phyloP scores from a whole-genome alignment of 345 rosid genomes.

The Rhodomyrtus tomentosa region DNA sequence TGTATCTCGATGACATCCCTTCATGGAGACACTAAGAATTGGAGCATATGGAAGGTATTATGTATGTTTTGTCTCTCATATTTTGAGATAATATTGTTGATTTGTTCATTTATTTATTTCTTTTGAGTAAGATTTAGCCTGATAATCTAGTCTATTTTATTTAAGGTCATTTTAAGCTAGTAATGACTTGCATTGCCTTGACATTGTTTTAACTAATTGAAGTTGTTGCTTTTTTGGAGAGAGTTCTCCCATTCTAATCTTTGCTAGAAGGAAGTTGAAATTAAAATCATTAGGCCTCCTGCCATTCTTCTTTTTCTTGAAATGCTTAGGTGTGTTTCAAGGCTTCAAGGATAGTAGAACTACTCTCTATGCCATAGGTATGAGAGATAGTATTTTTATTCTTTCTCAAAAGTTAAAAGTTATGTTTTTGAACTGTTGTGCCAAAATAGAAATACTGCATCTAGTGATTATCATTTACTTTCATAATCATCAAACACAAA shows the following conservation, averaged over 20 bases:
- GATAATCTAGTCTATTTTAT: not conserved
- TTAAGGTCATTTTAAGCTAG: not conserved
- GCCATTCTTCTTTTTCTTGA: constrained; percentile 76
- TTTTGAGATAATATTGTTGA: too few species aligned
- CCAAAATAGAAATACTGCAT: not conserved
- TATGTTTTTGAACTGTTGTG: too few species aligned
- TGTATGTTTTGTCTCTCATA: too few species aligned
- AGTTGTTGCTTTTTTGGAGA: constrained; percentile 1
- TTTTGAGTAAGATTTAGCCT: not conserved
- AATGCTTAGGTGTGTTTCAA: constrained; percentile 85
- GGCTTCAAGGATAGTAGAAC: constrained; percentile 86
- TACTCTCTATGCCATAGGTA: constrained; percentile 69
- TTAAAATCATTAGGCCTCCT: constrained; percentile 62
- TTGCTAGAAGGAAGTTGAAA: constrained; percentile 55
- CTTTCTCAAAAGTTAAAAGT: not conserved
- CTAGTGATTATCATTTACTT: not conserved
- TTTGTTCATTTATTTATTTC: too few species aligned
- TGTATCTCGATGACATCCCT: too few species aligned
- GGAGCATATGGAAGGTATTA: too few species aligned
- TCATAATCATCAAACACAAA: too few species aligned
- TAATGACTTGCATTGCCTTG: not conserved
- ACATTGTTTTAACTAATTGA: not conserved
- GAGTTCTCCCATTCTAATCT: constrained; percentile 53
- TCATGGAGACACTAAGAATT: too few species aligned
- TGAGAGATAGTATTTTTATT: not conserved